phyloP scores from a whole-genome alignment of 768 basidiomycete species.

The Naematelia encephala region DNA sequence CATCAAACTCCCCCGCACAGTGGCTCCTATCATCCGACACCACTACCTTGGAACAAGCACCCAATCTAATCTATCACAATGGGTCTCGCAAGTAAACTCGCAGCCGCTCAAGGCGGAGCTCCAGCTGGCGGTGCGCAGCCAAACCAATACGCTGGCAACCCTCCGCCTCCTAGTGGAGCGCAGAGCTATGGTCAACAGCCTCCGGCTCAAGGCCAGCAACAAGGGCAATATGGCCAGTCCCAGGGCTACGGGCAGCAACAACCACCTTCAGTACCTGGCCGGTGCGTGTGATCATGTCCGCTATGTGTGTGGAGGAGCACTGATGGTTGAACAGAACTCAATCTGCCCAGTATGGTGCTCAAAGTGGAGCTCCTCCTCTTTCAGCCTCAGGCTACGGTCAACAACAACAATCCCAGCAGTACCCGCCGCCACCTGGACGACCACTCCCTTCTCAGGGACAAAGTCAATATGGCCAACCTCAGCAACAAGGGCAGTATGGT shows the following conservation, averaged over 20 bases:
- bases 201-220: constrained; percentile 14
- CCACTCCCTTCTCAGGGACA: constrained; percentile 15
- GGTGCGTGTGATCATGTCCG: too few relatives aligned
- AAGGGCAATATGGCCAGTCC: constrained; percentile 16
- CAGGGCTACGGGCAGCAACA: constrained; percentile 15
- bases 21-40: constrained; percentile 1
- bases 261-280: background rate
- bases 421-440: background rate
- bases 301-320: too few relatives aligned
- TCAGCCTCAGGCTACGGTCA: constrained; percentile 9
- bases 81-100: constrained; percentile 47
- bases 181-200: constrained; percentile 18
- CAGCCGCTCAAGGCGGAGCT: constrained; percentile 29
- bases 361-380: constrained; percentile 18
- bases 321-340: background rate
- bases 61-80: constrained; percentile 15
- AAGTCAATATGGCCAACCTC: constrained; percentile 23
- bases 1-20: constrained; percentile 4
- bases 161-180: constrained; percentile 5
- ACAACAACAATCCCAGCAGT: background rate
- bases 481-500: constrained; percentile 28
- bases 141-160: constrained; percentile 4
- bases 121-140: constrained; percentile 20
- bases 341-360: constrained; percentile 7
- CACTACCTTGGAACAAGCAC: background rate